Conservation (phyloP, 2,329 filamentous ascomycete species). For the Arthrobotrys iridis region DNA sequence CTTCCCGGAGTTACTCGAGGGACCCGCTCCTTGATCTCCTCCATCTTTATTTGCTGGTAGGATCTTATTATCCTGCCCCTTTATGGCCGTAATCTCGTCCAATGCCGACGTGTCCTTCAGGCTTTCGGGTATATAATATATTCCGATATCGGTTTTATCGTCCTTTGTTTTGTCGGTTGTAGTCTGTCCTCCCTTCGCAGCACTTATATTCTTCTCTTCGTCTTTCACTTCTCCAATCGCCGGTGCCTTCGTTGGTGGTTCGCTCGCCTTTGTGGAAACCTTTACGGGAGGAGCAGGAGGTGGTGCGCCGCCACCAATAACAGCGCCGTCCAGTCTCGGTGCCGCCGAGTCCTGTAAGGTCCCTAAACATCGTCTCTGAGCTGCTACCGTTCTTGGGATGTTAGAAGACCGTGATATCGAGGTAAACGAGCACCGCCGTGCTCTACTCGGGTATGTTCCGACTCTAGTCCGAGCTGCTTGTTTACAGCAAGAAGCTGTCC, state of each 20-base stretch:
- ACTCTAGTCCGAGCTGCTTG: conserved; percentile 42
- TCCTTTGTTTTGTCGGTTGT: background rate
- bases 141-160: conserved; percentile 36
- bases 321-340: conserved; percentile 22
- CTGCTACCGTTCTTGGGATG: background rate
- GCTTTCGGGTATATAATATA: conserved; percentile 32
- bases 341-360: conserved; percentile 33
- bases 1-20: conserved; percentile 5
- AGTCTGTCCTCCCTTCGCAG: background rate
- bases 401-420: conserved; percentile 29
- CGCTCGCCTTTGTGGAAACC: background rate
- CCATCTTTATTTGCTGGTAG: background rate
- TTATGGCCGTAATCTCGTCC: conserved; percentile 28
- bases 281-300: background rate
- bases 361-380: conserved; percentile 32
- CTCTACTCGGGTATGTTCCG: conserved; percentile 31
- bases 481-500: conserved; percentile 38
- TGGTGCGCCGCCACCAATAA: conserved; percentile 18
- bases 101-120: conserved; percentile 34
- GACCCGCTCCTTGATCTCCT: background rate
- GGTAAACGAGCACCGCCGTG: conserved; percentile 43
- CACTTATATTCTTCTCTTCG: conserved; percentile 27
- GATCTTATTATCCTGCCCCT: conserved; percentile 1
- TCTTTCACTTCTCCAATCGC: background rate
- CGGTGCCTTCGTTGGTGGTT: background rate